phyloP scores from a whole-genome alignment of 2,329 filamentous ascomycete genomes.

The Pyrenochaeta sp. region DNA sequence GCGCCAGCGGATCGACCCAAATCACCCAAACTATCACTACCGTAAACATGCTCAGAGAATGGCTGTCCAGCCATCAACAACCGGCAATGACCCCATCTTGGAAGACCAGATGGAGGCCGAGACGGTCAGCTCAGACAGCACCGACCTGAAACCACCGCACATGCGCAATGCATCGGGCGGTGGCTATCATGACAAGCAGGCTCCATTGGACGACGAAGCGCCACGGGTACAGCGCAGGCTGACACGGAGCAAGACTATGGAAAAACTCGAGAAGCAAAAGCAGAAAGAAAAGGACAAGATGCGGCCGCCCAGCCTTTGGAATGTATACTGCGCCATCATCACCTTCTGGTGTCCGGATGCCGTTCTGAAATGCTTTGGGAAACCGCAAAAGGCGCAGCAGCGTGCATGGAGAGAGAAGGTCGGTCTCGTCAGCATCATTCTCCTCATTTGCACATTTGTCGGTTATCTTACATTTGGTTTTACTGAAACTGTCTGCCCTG shows the following conservation, averaged over 20 bases:
- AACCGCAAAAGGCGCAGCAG: slow-evolving; percentile 83
- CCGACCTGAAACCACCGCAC: slow-evolving; percentile 60
- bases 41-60: slow-evolving; percentile 94
- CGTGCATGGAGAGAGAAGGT: slow-evolving; percentile 98
- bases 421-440: slow-evolving; percentile 91
- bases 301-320: slow-evolving; percentile 88
- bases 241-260: slow-evolving; percentile 67
- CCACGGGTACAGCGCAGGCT: slow-evolving; percentile 65
- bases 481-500: slow-evolving; percentile 83
- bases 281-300: slow-evolving; percentile 70
- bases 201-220: slow-evolving; percentile 40
- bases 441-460: slow-evolving; percentile 85
- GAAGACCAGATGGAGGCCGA: slow-evolving; percentile 70
- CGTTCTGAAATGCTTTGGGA: slow-evolving; percentile 84
- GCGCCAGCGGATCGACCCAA: slow-evolving; percentile 81
- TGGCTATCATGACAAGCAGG: slow-evolving; percentile 50
- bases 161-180: slow-evolving; percentile 48
- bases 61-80: slow-evolving; percentile 87
- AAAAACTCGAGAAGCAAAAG: slow-evolving; percentile 67
- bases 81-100: slow-evolving; percentile 86
- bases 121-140: slow-evolving; percentile 70
- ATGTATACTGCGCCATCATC: slow-evolving; percentile 90
- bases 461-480: slow-evolving; percentile 98
- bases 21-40: slow-evolving; percentile 96
- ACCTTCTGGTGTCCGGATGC: slow-evolving; percentile 96